Conservation (phyloP, 2,329 filamentous ascomycete species). For the Arthrobotrys conoides region DNA sequence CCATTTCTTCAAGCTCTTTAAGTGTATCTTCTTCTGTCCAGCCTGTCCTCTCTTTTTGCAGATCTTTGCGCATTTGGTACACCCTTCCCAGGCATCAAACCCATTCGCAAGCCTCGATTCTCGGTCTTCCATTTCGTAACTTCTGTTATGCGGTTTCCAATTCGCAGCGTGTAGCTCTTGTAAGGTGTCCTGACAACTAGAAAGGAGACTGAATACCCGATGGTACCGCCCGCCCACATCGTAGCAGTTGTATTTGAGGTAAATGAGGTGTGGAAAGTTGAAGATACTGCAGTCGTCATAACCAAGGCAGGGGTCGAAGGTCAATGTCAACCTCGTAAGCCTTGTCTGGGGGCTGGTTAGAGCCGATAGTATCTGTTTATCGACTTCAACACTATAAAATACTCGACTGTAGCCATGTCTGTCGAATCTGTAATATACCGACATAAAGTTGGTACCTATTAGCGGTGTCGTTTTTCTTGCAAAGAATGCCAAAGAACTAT, state of each 20-base stretch:
- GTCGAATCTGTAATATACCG: not conserved
- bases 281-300: slow-evolving; percentile 3
- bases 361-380: not conserved
- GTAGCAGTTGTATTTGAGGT: slow-evolving; percentile 8
- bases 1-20: slow-evolving; percentile 16
- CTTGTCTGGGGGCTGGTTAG: not conserved
- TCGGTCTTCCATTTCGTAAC: not conserved
- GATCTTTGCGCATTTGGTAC: not conserved
- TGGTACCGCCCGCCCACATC: slow-evolving; percentile 1
- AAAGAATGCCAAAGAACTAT: not conserved
- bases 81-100: slow-evolving; percentile 9
- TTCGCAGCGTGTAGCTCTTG: not conserved
- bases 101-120: not conserved
- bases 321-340: slow-evolving; percentile 13
- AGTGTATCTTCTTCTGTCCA: slow-evolving; percentile 3
- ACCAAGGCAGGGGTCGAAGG: slow-evolving; percentile 11
- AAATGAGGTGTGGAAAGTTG: slow-evolving; percentile 18
- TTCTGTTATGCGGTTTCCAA: not conserved
- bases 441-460: not conserved
- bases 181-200: slow-evolving; percentile 30
- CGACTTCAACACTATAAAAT: not conserved
- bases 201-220: slow-evolving; percentile 14
- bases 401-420: not conserved
- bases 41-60: not conserved
- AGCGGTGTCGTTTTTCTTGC: too few species aligned